Evolutionary conservation across 2,329 filamentous ascomycete genomes (phyloP), one percentile per base, ranked within the genome.

Genomic region (Lomentospora prolificans): DNA sequence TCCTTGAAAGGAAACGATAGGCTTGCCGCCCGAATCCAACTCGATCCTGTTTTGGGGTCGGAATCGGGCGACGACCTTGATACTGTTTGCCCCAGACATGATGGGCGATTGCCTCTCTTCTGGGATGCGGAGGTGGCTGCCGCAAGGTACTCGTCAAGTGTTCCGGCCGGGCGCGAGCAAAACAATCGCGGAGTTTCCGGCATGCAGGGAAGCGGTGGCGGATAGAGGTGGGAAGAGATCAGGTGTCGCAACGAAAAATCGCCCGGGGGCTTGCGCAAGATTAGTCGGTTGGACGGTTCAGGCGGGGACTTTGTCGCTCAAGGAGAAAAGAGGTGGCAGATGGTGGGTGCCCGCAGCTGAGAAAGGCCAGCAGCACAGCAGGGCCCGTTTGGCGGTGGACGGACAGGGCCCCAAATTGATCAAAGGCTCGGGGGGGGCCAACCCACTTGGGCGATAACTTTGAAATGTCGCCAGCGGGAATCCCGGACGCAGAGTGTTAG

Each of bases 21-120:
- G 88, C 73, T 94, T 86, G 71, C 92, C 92, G 70, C 90, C 90
- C 67, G 87, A 91, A 59, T 86, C 85, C 68, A 95, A 79, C 77
- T 99, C 94, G 71, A 94, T 74, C 75, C 89, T 90, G 79, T 99
- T 99, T 75, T 96, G 92, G 65, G 94, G 94, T 69, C 94, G 85
- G 75, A 99, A 99, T 67, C 94, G 89, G 77, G 92, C 92, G 71
- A 99, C 91, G 70, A 99, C 94, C 89, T 81, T 86, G 77, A 87
- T 86, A 67, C 77, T 84, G 68, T 84, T 82, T 64, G 75, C 74
- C 71, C 56, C 56, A 69, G 79, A 81, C 77, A 79, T 80, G 69
- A 64, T 72, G 73, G 41, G 28, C 25, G 24, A 19, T 22, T 10
- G 25, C 25, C 28, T 27, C n/a, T 28, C 28, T 5, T n/a, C 27